A percentile compares a stretch with the other conserved stretches of the same genome.
Conservation (phyloP, 2,329 filamentous ascomycete species). For the Aspergillus puulaauensis region DNA sequence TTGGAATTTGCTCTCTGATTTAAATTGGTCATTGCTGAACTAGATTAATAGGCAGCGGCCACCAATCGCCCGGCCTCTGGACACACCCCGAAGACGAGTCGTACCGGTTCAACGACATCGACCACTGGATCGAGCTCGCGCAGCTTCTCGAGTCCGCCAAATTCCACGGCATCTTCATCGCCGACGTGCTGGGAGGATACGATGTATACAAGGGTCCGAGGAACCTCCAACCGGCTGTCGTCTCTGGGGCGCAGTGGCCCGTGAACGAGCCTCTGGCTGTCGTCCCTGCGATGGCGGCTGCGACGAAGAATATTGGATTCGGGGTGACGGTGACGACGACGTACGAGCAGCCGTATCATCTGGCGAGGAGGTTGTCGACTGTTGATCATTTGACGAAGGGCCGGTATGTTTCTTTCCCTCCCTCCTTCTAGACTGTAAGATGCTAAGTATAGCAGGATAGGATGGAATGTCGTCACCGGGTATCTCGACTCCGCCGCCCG, state of each 20-base stretch:
- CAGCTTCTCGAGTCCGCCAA: conserved; percentile 61
- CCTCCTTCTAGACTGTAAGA: too few relatives aligned
- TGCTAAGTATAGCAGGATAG: conserved; percentile 40
- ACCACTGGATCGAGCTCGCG: conserved; percentile 62
- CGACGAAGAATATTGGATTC: conserved; percentile 65
- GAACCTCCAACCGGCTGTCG: conserved; percentile 60
- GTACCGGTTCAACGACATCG: conserved; percentile 58
- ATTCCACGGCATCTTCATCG: conserved; percentile 67
- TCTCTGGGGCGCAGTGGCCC: conserved; percentile 67
- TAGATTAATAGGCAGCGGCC: conserved; percentile 42
- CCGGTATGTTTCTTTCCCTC: conserved; percentile 44
- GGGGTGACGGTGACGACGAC: conserved; percentile 68
- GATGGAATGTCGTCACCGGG: conserved; percentile 66
- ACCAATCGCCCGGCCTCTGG: conserved; percentile 61
- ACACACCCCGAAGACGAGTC: conserved; percentile 65
- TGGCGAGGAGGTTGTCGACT: conserved; percentile 64
- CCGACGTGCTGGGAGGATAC: conserved; percentile 66
- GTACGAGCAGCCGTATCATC: conserved; percentile 68
- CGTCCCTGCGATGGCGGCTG: conserved; percentile 67
- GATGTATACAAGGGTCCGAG: conserved; percentile 66
- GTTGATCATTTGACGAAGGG: conserved; percentile 67
- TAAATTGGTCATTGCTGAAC: not conserved
- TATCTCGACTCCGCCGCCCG: conserved; percentile 67
- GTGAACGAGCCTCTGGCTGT: conserved; percentile 68
- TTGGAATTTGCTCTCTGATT: too few relatives aligned